These are phyloP conservation scores for Coprinopsis sp. DNA, from an alignment of 768 basidiomycete species.

Conservation along the genomic window DNA sequence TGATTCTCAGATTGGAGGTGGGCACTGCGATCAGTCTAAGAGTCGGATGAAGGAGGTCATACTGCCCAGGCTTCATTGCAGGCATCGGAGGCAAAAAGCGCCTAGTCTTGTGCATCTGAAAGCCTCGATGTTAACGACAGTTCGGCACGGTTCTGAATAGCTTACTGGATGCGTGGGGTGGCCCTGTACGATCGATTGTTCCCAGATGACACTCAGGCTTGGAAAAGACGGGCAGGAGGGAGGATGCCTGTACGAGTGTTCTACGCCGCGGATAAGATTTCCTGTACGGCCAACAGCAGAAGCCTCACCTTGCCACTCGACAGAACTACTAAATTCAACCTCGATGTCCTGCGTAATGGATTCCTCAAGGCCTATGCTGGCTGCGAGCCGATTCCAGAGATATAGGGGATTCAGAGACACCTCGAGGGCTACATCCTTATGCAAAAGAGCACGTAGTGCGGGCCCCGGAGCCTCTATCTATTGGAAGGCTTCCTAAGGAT, in stretches of 20 bases:
- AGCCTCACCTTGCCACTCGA: slow-evolving; percentile 49
- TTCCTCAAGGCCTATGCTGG: slow-evolving; percentile 30
- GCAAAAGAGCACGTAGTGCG: slow-evolving; percentile 7
- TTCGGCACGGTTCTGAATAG: neutral
- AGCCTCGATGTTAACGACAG: neutral
- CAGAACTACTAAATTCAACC: slow-evolving; percentile 43
- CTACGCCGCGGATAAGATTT: slow-evolving; percentile 17
- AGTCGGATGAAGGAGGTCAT: slow-evolving; percentile 45
- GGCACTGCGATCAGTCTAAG: slow-evolving; percentile 47
- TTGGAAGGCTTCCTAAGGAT: no score
- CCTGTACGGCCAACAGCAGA: neutral
- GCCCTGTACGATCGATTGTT: slow-evolving; percentile 57
- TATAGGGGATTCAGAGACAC: slow-evolving; percentile 26
- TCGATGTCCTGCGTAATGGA: slow-evolving; percentile 36
- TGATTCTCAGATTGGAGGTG: slow-evolving; percentile 37
- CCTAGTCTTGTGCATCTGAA: slow-evolving; percentile 57
- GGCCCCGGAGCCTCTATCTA: no score
- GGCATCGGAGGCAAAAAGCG: slow-evolving; percentile 47
- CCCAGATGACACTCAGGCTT: slow-evolving; percentile 52
- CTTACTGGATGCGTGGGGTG: slow-evolving; percentile 57
- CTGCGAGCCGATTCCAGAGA: slow-evolving; percentile 42
- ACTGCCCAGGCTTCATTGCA: slow-evolving; percentile 39
- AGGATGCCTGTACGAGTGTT: slow-evolving; percentile 46
- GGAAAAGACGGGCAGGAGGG: slow-evolving; percentile 39
- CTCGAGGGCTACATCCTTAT: slow-evolving; percentile 9